Evolutionary conservation across 2,329 filamentous ascomycete species (phyloP).

Genomic region (Talaromyces atroroseus): DNA sequence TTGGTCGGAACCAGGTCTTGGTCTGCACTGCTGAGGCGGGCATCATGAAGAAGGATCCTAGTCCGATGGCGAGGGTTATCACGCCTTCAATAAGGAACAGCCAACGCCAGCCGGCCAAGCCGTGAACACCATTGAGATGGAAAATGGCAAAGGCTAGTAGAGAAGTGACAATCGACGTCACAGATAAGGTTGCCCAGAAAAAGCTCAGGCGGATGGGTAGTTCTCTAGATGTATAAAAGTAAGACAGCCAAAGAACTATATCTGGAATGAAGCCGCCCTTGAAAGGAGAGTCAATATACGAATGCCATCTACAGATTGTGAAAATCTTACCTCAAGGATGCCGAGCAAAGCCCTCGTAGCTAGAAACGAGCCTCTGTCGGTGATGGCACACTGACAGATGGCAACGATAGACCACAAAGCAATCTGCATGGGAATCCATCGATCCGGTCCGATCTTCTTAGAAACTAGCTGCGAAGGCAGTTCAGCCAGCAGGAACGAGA

Average conservation of each 20-base stretch:
- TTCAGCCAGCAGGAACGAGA: conserved; percentile 50
- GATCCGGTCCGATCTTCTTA: conserved; percentile 54
- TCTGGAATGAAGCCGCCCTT: conserved; percentile 9
- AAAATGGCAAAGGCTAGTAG: conserved; percentile 11
- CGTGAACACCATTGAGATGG: conserved; percentile 5
- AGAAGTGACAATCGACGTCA: conserved; percentile 1
- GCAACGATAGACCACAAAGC: conserved; percentile 33
- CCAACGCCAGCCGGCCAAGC: conserved; percentile 6
- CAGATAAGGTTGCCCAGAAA: conserved; percentile 9
- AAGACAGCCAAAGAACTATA: conserved; percentile 10
- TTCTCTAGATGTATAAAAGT: conserved; percentile 10
- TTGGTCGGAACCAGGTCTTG: conserved; percentile 14
- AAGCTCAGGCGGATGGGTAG: conserved; percentile 5
- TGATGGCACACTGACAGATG: conserved; percentile 41
- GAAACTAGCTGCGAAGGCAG: conserved; percentile 57
- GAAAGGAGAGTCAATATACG: neutral
- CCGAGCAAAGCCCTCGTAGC: conserved; percentile 41
- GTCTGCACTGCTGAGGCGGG: conserved; percentile 39
- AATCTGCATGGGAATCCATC: conserved; percentile 35
- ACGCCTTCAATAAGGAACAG: conserved; percentile 1
- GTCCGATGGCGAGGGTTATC: neutral
- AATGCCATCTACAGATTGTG: neutral
- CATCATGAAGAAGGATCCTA: conserved; percentile 36
- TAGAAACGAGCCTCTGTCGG: conserved; percentile 38
- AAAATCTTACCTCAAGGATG: conserved; percentile 29